Conservation (phyloP, 75 land plant genomes). For the Pinus taeda region DNA sequence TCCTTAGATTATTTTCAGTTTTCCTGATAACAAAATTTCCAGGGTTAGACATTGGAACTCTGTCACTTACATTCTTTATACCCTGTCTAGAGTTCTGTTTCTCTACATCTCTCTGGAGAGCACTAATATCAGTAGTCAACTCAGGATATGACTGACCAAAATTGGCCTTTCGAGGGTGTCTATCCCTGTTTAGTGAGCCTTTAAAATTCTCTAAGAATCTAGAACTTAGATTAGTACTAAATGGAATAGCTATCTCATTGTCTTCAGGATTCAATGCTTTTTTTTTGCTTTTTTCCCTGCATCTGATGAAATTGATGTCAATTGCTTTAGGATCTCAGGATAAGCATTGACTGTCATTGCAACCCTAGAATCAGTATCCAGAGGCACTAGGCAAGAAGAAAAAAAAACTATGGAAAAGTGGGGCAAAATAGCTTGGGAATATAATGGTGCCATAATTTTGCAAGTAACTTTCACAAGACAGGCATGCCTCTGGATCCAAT, state of each 20-base stretch:
- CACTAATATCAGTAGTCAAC: conserved; percentile 41
- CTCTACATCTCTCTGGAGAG: conserved; percentile 46
- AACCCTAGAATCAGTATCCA: conserved; percentile 88
- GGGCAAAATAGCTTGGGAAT: conserved; percentile 89
- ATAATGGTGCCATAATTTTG: conserved; percentile 61
- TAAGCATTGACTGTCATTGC: conserved; percentile 75
- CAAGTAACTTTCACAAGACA: conserved; percentile 84
- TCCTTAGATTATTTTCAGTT: neutral
- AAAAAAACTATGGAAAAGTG: conserved; percentile 90
- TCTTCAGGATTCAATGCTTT: neutral
- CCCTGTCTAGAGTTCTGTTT: conserved; percentile 11
- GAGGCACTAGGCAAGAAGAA: conserved; percentile 79
- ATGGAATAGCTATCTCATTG: neutral
- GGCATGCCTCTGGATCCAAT: conserved; percentile 72
- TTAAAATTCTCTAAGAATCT: neutral
- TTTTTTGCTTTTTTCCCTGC: neutral
- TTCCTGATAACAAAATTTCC: conserved; percentile 1
- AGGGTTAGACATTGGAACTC: neutral
- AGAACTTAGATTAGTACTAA: neutral
- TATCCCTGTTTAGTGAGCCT: conserved; percentile 6
- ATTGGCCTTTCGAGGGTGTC: conserved; percentile 13
- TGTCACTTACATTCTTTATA: neutral
- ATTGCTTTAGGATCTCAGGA: conserved; percentile 74
- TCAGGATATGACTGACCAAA: conserved; percentile 21
- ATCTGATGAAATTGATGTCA: conserved; percentile 15